These are phyloP conservation scores for Penicillium arizonense DNA, from an alignment of 495 filamentous ascomycete species.

Conservation along the genomic window DNA sequence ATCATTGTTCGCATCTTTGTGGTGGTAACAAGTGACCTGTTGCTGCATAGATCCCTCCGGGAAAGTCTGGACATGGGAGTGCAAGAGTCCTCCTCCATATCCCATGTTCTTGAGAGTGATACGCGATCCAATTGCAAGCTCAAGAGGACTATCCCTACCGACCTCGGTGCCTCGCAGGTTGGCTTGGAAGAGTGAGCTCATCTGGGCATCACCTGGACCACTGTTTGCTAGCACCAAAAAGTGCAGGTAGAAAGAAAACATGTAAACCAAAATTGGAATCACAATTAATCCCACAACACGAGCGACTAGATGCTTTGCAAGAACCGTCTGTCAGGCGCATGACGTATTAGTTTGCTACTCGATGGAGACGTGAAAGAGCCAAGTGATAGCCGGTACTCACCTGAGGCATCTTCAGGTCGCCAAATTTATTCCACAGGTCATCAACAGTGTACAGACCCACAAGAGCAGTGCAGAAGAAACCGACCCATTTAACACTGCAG, in stretches of 20 bases:
- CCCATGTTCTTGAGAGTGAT: constrained; percentile 99
- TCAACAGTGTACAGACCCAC: constrained; percentile 95
- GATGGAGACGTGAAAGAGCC: not conserved
- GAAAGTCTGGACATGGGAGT: constrained; percentile 95
- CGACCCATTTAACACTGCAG: constrained; percentile 97
- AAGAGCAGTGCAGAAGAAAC: constrained; percentile 88
- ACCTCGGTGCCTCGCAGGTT: constrained; percentile 93
- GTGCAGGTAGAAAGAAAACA: constrained; percentile 91
- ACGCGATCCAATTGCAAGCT: constrained; percentile 83
- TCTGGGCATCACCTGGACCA: constrained; percentile 95
- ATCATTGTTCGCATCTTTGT: constrained; percentile 99
- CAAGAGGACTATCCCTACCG: constrained; percentile 87
- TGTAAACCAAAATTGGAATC: constrained; percentile 83
- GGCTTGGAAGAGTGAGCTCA: constrained; percentile 98
- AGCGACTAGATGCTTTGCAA: constrained; percentile 74
- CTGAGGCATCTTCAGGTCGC: constrained; percentile 85
- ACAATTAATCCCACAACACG: constrained; percentile 86
- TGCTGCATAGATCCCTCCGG: constrained; percentile 94
- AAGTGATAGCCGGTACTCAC: constrained; percentile 35
- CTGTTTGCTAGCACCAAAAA: constrained; percentile 91
- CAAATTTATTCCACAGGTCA: constrained; percentile 98
- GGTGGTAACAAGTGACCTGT: constrained; percentile 98
- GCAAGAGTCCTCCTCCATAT: constrained; percentile 94
- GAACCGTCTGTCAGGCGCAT: constrained; percentile 48
- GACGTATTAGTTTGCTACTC: not conserved